Percentiles rank a stretch among this genome's conserved stretches.
Evolutionary conservation across 1,284 basidiomycete genomes (phyloP).

Genomic region (Caloboletus firmus): DNA sequence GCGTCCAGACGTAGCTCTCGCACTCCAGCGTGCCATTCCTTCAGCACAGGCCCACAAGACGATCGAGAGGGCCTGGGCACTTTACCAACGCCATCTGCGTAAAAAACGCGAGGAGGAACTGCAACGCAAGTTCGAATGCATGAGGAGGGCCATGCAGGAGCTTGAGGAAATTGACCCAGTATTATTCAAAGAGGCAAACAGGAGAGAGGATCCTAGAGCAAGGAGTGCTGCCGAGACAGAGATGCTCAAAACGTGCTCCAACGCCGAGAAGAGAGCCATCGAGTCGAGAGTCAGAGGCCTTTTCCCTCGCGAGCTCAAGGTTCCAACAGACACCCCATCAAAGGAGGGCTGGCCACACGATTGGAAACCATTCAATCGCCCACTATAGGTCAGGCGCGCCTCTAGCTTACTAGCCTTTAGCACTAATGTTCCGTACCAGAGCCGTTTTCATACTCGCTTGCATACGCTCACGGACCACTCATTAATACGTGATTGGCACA

Average conservation of each 20-base stretch:
- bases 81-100: slow-evolving; percentile 76
- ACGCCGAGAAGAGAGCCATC: slow-evolving; percentile 65
- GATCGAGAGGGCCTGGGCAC: slow-evolving; percentile 88
- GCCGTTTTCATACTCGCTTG: not conserved
- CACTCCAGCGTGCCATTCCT: slow-evolving; percentile 74
- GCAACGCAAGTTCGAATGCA: slow-evolving; percentile 70
- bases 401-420: not conserved
- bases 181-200: slow-evolving; percentile 75
- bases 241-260: slow-evolving; percentile 61
- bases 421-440: slow-evolving; percentile 7
- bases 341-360: slow-evolving; percentile 76
- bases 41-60: slow-evolving; percentile 90
- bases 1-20: slow-evolving; percentile 71
- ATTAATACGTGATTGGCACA: slow-evolving; percentile 1
- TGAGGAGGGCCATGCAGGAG: slow-evolving; percentile 80
- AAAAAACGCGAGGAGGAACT: slow-evolving; percentile 67
- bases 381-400: slow-evolving; percentile 35
- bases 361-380: slow-evolving; percentile 64
- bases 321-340: slow-evolving; percentile 78
- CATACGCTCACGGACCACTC: not conserved
- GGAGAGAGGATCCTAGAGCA: slow-evolving; percentile 69
- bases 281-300: slow-evolving; percentile 80
- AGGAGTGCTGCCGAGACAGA: slow-evolving; percentile 58
- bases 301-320: slow-evolving; percentile 78
- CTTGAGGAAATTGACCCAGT: slow-evolving; percentile 65